Percentiles rank a stretch among this genome's conserved stretches.
phyloP scores from a whole-genome alignment of 2,329 filamentous ascomycete species.

The Immersiporthe knoxdaviesiana region DNA sequence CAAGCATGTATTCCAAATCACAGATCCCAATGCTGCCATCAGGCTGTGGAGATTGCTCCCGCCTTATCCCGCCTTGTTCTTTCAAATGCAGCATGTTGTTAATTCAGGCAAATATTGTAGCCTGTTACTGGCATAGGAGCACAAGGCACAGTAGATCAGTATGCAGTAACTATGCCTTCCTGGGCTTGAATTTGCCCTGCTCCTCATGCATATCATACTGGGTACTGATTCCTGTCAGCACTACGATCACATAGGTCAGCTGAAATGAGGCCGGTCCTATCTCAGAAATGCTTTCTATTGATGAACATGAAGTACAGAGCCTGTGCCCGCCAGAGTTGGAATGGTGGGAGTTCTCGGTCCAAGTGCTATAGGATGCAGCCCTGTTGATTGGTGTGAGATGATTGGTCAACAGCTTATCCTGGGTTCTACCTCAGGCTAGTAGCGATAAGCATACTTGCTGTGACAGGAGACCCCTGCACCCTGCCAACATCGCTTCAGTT shows the following conservation, averaged over 20 bases:
- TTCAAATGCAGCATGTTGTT: neutral
- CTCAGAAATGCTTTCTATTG: neutral
- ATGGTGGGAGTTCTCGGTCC: neutral
- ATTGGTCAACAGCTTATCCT: neutral
- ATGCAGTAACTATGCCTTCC: neutral
- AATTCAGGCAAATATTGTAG: neutral
- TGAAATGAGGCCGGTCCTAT: neutral
- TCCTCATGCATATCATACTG: neutral
- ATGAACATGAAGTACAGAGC: neutral
- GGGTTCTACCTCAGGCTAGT: neutral
- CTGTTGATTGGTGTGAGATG: neutral
- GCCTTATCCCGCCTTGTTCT: neutral
- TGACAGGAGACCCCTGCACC: neutral
- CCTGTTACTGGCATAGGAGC: too few relatives aligned
- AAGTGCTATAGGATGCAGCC: neutral
- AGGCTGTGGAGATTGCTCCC: neutral
- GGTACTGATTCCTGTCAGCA: neutral
- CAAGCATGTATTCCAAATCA: neutral
- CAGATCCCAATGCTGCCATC: neutral
- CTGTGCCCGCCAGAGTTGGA: neutral
- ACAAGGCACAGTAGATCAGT: too few relatives aligned
- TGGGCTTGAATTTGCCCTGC: neutral
- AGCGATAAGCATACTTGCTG: neutral
- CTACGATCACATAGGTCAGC: neutral
- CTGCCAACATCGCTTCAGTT: neutral